A percentile compares a stretch with the other conserved stretches of the same genome.
Evolutionary conservation across 441 rosid species (phyloP).

Genomic region (Jatropha podagrica): DNA sequence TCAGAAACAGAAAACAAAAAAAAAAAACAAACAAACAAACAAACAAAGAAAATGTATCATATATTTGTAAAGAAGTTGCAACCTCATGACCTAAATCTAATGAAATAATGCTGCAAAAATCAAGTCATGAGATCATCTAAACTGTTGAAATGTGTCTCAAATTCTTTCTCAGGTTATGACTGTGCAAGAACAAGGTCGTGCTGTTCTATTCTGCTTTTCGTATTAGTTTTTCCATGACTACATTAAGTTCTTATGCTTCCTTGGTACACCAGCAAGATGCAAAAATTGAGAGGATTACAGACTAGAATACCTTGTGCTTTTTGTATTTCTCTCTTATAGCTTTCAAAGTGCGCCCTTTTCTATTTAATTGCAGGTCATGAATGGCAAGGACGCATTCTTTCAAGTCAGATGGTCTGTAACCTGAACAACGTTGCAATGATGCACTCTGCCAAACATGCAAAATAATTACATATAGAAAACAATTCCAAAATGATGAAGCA

Average conservation of each 20-base stretch:
- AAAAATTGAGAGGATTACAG: not conserved
- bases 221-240: not conserved
- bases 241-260: not conserved
- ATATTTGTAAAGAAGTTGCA: not conserved
- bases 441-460: constrained; percentile 40
- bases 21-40: constrained; percentile 1
- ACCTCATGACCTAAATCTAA: not conserved
- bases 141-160: not conserved
- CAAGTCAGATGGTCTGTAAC: constrained; percentile 50
- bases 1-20: constrained; percentile 16
- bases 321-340: constrained; percentile 69
- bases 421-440: constrained; percentile 46
- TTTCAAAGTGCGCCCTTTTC: constrained; percentile 46
- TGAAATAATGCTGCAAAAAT: not conserved
- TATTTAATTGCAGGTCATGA: constrained; percentile 57
- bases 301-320: constrained; percentile 51
- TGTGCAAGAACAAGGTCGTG: not conserved
- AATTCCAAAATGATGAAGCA: not conserved
- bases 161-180: not conserved
- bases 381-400: constrained; percentile 51
- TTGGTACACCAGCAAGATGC: not conserved
- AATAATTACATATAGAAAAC: not conserved
- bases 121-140: not conserved
- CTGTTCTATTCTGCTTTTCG: not conserved
- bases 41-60: not conserved